Conservation (phyloP, 1,139 yeast species). For the Geotrichum candidum region DNA sequence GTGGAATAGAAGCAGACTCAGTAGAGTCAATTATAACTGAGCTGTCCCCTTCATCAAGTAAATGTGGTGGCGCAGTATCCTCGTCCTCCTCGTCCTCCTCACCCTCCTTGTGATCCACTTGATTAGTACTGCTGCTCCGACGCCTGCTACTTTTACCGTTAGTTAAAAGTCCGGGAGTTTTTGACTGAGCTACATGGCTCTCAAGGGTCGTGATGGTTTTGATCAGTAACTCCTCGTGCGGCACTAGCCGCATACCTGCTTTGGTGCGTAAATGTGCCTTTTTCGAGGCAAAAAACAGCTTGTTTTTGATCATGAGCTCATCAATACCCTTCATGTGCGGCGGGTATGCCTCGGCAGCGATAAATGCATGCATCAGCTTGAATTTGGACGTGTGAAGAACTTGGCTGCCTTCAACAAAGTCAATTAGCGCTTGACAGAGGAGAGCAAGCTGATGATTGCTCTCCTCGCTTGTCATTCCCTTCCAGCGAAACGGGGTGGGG, state of each 20-base stretch:
- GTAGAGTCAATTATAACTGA: neutral
- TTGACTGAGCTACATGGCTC: neutral
- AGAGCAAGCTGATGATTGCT: neutral
- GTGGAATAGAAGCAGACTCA: neutral
- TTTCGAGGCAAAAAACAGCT: neutral
- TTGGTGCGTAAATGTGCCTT: neutral
- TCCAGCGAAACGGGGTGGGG: neutral
- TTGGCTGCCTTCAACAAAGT: neutral
- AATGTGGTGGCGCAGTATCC: neutral
- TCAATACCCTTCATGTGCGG: neutral
- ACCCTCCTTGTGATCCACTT: neutral
- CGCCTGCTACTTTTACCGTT: neutral
- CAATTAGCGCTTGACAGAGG: neutral
- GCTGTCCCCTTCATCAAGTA: neutral
- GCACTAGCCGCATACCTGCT: neutral
- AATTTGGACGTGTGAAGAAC: neutral
- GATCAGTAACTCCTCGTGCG: neutral
- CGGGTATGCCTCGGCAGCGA: neutral
- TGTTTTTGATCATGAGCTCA: neutral
- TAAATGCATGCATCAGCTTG: neutral
- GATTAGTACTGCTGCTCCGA: neutral
- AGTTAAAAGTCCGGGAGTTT: neutral
- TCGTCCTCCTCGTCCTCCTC: neutral
- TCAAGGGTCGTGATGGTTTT: neutral
- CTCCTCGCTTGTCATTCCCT: neutral